A percentile compares a stretch with the other conserved stretches of the same genome.
phyloP scores from a whole-genome alignment of 2,329 filamentous ascomycete species.

The Verticillium alfalfae region DNA sequence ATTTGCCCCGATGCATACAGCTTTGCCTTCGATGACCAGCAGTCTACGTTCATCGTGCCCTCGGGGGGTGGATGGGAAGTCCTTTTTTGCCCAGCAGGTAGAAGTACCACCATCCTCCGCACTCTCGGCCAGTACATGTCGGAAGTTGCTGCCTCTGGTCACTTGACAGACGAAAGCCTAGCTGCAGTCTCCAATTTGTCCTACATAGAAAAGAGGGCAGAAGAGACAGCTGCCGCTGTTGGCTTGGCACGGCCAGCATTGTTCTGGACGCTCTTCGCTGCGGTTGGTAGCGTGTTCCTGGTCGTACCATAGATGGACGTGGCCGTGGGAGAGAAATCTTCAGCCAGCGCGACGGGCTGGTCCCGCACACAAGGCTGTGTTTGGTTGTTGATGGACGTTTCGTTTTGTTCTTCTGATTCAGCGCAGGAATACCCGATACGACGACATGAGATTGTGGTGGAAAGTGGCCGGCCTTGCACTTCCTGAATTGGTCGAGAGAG shows the following conservation, averaged over 20 bases:
- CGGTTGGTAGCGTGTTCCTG: neutral
- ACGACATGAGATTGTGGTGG: slow-evolving; percentile 2
- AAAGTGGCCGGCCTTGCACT: neutral
- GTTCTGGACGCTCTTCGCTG: slow-evolving; percentile 1
- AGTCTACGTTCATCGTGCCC: slow-evolving; percentile 57
- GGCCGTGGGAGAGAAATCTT: neutral
- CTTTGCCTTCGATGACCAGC: slow-evolving; percentile 59
- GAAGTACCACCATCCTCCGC: slow-evolving; percentile 53
- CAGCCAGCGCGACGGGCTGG: slow-evolving; percentile 7
- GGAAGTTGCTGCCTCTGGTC: slow-evolving; percentile 36
- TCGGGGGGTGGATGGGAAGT: slow-evolving; percentile 72
- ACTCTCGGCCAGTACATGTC: slow-evolving; percentile 45
- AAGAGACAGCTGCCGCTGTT: slow-evolving; percentile 6
- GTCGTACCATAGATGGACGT: neutral
- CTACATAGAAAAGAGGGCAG: slow-evolving; percentile 11
- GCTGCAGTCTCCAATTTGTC: slow-evolving; percentile 10
- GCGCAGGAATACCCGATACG: slow-evolving; percentile 12
- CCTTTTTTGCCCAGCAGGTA: slow-evolving; percentile 64
- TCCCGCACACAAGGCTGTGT: slow-evolving; percentile 4
- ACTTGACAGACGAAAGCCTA: slow-evolving; percentile 23
- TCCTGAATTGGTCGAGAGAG: neutral
- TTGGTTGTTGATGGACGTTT: neutral
- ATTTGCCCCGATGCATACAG: slow-evolving; percentile 84
- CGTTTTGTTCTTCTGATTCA: neutral
- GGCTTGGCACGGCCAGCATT: neutral